Conservation (phyloP, 768 basidiomycete species). For the Nevesoporus exiguus region DNA sequence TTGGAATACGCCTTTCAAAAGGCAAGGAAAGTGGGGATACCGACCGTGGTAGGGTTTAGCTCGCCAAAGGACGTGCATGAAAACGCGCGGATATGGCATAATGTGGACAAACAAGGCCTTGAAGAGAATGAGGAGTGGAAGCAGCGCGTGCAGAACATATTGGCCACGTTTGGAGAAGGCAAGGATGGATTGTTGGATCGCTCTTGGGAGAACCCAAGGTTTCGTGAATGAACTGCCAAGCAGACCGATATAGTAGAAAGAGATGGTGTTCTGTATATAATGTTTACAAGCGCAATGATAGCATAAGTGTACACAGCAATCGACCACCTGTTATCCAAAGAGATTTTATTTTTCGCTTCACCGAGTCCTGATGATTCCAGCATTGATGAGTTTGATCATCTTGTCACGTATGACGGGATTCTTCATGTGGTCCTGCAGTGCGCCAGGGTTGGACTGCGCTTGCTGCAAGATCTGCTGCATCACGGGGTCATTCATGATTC, state of each 20-base stretch:
- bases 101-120: constrained; percentile 41
- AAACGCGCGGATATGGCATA: constrained; percentile 64
- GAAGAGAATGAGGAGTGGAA: constrained; percentile 37
- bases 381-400: constrained; percentile 87
- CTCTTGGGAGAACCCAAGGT: constrained; percentile 67
- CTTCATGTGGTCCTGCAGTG: constrained; percentile 95
- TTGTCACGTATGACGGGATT: constrained; percentile 77
- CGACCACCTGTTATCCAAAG: constrained; percentile 11
- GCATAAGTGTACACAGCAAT: constrained; percentile 21
- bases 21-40: constrained; percentile 44
- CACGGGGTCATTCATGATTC: constrained; percentile 84
- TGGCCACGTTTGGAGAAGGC: constrained; percentile 43
- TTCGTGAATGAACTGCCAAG: constrained; percentile 7
- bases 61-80: constrained; percentile 72
- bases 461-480: constrained; percentile 96
- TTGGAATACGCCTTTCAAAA: constrained; percentile 65
- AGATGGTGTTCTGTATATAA: constrained; percentile 16
- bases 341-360: constrained; percentile 32
- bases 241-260: not conserved
- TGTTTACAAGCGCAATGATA: constrained; percentile 23
- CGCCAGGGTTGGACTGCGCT: constrained; percentile 83
- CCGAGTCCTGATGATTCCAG: constrained; percentile 89
- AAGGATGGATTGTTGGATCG: constrained; percentile 49
- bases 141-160: constrained; percentile 39
- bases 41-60: constrained; percentile 72